Percentiles rank a stretch among this genome's conserved stretches.
These are phyloP conservation scores for Naumovozyma castellii DNA, from an alignment of 805 yeast genomes.

Conservation along the genomic window DNA sequence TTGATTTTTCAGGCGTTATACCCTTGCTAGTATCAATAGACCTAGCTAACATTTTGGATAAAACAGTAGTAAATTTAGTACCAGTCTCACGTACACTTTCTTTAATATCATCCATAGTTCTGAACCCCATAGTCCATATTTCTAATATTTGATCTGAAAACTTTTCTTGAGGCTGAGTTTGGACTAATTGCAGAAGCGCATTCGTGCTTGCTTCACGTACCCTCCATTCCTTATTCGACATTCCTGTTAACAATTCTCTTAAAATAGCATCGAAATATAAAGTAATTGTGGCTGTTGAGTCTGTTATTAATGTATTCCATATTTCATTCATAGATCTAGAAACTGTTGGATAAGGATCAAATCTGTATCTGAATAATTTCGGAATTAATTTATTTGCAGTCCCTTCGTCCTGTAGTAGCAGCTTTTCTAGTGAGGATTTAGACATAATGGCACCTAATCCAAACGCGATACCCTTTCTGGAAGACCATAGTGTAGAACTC, in stretches of 20 bases:
- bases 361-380: slow-evolving; percentile 71
- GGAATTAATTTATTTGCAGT: slow-evolving; percentile 62
- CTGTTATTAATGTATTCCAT: slow-evolving; percentile 63
- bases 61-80: slow-evolving; percentile 49
- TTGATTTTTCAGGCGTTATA: slow-evolving; percentile 32
- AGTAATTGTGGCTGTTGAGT: slow-evolving; percentile 44
- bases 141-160: slow-evolving; percentile 48
- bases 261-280: slow-evolving; percentile 50
- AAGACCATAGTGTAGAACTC: slow-evolving; percentile 82
- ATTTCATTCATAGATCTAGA: slow-evolving; percentile 78
- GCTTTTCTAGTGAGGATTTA: slow-evolving; percentile 58
- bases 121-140: slow-evolving; percentile 81
- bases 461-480: slow-evolving; percentile 88
- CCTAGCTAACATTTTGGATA: slow-evolving; percentile 54
- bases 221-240: slow-evolving; percentile 87
- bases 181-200: slow-evolving; percentile 62
- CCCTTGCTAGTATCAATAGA: slow-evolving; percentile 42
- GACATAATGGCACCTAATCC: slow-evolving; percentile 82
- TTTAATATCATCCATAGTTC: slow-evolving; percentile 88
- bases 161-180: slow-evolving; percentile 41
- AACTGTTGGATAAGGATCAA: slow-evolving; percentile 73
- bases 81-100: slow-evolving; percentile 87
- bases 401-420: slow-evolving; percentile 44
- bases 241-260: slow-evolving; percentile 51
- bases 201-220: slow-evolving; percentile 77